phyloP scores from a whole-genome alignment of 129 eudicot genomes.

The Chrysanthemum seticuspe region DNA sequence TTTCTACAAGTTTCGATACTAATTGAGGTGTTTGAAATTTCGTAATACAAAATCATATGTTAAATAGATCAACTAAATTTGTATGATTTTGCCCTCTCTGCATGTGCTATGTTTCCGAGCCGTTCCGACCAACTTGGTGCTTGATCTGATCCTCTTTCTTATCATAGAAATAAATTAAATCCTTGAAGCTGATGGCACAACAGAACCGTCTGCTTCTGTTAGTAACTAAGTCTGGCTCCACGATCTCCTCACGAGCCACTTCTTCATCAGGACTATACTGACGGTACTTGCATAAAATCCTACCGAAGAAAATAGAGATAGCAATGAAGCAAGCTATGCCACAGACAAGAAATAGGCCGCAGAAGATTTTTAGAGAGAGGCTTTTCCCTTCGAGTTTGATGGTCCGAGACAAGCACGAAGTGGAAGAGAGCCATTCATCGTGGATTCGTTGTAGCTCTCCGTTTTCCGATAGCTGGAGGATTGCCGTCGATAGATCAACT shows the following conservation, averaged over 20 bases:
- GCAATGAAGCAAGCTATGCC: conserved; percentile 52
- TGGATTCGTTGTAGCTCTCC: conserved; percentile 55
- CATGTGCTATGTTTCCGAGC: neutral
- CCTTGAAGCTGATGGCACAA: conserved; percentile 40
- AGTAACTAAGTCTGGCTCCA: conserved; percentile 28
- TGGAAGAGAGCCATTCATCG: conserved; percentile 47
- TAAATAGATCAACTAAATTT: neutral
- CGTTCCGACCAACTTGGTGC: conserved; percentile 16
- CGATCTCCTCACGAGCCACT: conserved; percentile 26
- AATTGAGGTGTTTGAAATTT: no score
- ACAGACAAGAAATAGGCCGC: conserved; percentile 72
- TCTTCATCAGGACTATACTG: conserved; percentile 40
- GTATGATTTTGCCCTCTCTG: neutral
- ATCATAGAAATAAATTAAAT: conserved; percentile 43
- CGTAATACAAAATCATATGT: no score
- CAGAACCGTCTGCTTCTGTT: conserved; percentile 19
- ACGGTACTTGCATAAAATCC: conserved; percentile 45
- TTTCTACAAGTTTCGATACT: no score
- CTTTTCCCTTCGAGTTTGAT: conserved; percentile 37
- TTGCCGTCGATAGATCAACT: conserved; percentile 56
- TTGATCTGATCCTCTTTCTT: conserved; percentile 55
- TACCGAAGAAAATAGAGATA: conserved; percentile 36
- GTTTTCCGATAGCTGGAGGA: conserved; percentile 51
- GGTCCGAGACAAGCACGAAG: conserved; percentile 31
- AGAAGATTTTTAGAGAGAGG: conserved; percentile 59